Percentiles rank a stretch among this genome's conserved stretches.
These are phyloP conservation scores for Protomyces inundatus DNA, from an alignment of 1,139 yeast genomes.

Conservation along the genomic window DNA sequence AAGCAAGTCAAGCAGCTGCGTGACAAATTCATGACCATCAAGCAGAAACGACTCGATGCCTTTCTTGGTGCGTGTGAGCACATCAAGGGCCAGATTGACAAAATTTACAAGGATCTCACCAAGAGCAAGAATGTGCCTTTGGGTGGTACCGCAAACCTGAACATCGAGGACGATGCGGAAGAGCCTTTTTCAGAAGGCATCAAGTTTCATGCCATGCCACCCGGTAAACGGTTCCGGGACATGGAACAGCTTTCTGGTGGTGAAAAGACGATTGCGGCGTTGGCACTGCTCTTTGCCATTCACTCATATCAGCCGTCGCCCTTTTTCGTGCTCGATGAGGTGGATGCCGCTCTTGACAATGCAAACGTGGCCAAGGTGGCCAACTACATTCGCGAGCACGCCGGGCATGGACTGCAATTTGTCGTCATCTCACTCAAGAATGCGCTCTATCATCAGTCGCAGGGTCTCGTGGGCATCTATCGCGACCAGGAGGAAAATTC, in stretches of 20 bases:
- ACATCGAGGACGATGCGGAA: slow-evolving; percentile 73
- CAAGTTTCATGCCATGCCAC: slow-evolving; percentile 93
- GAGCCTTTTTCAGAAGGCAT: slow-evolving; percentile 82
- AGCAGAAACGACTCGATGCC: slow-evolving; percentile 52
- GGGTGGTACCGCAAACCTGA: slow-evolving; percentile 90
- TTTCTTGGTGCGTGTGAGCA: slow-evolving; percentile 74
- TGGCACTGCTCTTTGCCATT: slow-evolving; percentile 83
- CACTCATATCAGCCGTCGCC: slow-evolving; percentile 93
- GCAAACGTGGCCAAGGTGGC: slow-evolving; percentile 83
- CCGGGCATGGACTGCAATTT: slow-evolving; percentile 78
- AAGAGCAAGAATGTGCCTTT: slow-evolving; percentile 57
- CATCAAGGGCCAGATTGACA: slow-evolving; percentile 65
- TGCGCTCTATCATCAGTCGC: slow-evolving; percentile 79
- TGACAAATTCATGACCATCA: slow-evolving; percentile 57
- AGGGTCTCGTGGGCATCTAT: slow-evolving; percentile 87
- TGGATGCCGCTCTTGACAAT: slow-evolving; percentile 93
- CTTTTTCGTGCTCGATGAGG: slow-evolving; percentile 90
- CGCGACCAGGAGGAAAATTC: slow-evolving; percentile 74
- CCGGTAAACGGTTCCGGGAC: slow-evolving; percentile 86
- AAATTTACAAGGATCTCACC: slow-evolving; percentile 82
- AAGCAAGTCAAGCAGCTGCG: slow-evolving; percentile 54
- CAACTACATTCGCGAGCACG: slow-evolving; percentile 68
- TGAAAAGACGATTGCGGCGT: slow-evolving; percentile 92
- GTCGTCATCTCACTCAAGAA: slow-evolving; percentile 90
- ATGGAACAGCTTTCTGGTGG: slow-evolving; percentile 95